A percentile compares a stretch with the other conserved stretches of the same genome.
Conservation (phyloP, 1,284 basidiomycete species). For the Trichosporon inkin region DNA sequence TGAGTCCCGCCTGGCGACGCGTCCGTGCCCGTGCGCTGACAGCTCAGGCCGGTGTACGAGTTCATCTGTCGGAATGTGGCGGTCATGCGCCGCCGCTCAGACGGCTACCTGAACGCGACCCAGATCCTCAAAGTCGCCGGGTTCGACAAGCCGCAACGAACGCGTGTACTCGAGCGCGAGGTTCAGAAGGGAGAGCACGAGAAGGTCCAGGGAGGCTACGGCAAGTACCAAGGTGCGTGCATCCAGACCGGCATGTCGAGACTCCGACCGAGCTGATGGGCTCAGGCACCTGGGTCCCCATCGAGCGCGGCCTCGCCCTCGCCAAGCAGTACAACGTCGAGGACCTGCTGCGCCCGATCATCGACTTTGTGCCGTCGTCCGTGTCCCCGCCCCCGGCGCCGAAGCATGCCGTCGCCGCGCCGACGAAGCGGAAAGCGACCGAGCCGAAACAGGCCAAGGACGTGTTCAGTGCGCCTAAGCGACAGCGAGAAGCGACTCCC, state of each 20-base stretch:
- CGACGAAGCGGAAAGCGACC: conserved; percentile 49
- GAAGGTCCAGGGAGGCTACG: conserved; percentile 99
- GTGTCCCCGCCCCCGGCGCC: conserved; percentile 94
- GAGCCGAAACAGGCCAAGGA: conserved; percentile 37
- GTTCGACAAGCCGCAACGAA: conserved; percentile 98
- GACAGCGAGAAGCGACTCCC: conserved; percentile 16
- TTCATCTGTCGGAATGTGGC: conserved; percentile 90
- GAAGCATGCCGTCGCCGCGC: conserved; percentile 80
- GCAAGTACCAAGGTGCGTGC: conserved; percentile 92
- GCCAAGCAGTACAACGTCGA: conserved; percentile 94
- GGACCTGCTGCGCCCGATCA: conserved; percentile 80
- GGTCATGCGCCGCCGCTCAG: conserved; percentile 92
- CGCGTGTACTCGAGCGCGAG: conserved; percentile 93
- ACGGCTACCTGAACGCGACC: conserved; percentile 98
- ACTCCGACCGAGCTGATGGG: background rate
- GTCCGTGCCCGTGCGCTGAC: background rate
- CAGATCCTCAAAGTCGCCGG: conserved; percentile 99
- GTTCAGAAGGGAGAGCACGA: conserved; percentile 98
- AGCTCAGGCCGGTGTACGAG: conserved; percentile 49
- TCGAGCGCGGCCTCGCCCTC: conserved; percentile 79
- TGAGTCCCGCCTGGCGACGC: conserved; percentile 30
- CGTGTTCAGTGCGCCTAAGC: conserved; percentile 8
- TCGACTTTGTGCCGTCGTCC: conserved; percentile 86
- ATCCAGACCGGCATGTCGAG: too few species aligned
- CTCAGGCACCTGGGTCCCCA: conserved; percentile 96